phyloP scores from a whole-genome alignment of 306 rosid species.

The Pyrus pyrifolia region DNA sequence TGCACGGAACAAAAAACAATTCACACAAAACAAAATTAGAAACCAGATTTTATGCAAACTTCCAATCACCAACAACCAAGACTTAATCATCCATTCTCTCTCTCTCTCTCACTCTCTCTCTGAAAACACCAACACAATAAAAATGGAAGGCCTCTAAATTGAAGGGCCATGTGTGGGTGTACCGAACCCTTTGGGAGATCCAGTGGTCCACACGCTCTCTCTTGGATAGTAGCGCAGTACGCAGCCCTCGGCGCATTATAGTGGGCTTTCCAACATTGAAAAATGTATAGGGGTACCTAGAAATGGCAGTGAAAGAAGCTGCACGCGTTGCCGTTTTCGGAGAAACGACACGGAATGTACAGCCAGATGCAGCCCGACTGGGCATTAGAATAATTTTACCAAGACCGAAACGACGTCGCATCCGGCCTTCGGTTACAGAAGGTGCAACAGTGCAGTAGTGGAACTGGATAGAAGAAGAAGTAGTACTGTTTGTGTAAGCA shows the following conservation, averaged over 20 bases:
- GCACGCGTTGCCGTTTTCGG: background rate
- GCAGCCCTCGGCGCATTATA: background rate
- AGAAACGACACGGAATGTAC: slow-evolving; percentile 25
- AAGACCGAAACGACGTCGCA: background rate
- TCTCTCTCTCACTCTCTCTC: background rate
- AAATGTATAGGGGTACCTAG: background rate
- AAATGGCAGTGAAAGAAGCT: background rate
- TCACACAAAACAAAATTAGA: background rate
- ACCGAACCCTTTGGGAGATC: background rate
- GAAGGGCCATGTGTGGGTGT: background rate
- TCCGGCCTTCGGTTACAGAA: background rate
- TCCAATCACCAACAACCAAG: background rate
- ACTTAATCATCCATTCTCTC: too few species aligned
- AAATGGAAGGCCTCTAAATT: background rate
- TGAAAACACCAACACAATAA: slow-evolving; percentile 18
- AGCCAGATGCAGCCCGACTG: slow-evolving; percentile 13
- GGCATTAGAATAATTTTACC: background rate
- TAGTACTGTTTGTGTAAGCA: background rate
- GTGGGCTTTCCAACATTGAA: background rate
- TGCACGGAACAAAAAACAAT: background rate
- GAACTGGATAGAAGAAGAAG: background rate
- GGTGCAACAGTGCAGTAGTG: background rate
- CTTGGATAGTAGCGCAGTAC: background rate
- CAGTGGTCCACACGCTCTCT: background rate
- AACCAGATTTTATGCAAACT: too few species aligned